These are phyloP conservation scores for Malus asiatica DNA, from an alignment of 306 rosid genomes.

Conservation along the genomic window DNA sequence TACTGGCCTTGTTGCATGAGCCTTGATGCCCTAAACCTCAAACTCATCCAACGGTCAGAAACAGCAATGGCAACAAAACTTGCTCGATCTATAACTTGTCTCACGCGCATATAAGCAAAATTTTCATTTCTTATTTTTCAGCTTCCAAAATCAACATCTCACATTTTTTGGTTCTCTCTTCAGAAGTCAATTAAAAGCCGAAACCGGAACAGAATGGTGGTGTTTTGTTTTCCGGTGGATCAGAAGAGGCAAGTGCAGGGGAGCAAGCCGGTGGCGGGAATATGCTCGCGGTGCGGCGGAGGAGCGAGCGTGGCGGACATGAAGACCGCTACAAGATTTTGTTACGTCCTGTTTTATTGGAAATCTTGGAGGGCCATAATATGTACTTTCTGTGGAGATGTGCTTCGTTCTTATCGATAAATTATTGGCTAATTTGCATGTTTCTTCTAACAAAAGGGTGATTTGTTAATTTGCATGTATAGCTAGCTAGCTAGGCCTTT, in stretches of 20 bases:
- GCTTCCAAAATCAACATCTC: background rate
- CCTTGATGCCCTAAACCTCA: background rate
- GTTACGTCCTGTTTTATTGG: slow-evolving; percentile 75
- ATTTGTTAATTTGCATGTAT: no score
- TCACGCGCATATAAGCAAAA: background rate
- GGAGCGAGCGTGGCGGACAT: slow-evolving; percentile 88
- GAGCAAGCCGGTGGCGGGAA: slow-evolving; percentile 89
- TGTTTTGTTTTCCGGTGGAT: slow-evolving; percentile 76
- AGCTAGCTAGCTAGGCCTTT: no score
- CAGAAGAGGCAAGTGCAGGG: slow-evolving; percentile 49
- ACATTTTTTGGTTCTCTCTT: background rate
- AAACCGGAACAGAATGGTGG: slow-evolving; percentile 37
- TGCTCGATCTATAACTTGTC: slow-evolving; percentile 13
- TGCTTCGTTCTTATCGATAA: slow-evolving; percentile 20
- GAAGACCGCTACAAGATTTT: slow-evolving; percentile 80
- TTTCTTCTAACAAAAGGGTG: background rate
- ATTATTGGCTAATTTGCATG: background rate
- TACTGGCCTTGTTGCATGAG: background rate
- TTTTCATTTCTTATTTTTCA: background rate
- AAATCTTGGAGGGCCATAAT: slow-evolving; percentile 68
- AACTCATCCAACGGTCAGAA: slow-evolving; percentile 6
- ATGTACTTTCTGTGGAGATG: slow-evolving; percentile 77
- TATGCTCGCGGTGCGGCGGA: slow-evolving; percentile 78
- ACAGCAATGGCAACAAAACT: background rate
- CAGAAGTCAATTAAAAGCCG: background rate